Conservation (phyloP, 192 early-diverging fungal genomes). For the Backusella tuberculispora region DNA sequence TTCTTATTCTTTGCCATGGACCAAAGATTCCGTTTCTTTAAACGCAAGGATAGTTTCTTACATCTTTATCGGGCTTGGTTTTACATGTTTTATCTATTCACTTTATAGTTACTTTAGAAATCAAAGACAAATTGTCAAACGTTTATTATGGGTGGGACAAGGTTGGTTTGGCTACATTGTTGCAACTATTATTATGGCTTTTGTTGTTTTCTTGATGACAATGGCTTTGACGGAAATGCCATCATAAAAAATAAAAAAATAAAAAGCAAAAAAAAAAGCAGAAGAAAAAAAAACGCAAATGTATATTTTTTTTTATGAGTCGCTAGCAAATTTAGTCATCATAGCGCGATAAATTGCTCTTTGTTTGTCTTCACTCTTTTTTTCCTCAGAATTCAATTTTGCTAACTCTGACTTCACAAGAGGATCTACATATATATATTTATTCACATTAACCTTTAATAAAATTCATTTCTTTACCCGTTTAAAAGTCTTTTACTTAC, state of each 20-base stretch:
- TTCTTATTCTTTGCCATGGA: conserved; percentile 24
- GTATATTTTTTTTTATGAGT: conserved; percentile 4
- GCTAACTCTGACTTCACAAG: conserved; percentile 33
- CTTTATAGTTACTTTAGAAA: conserved; percentile 29
- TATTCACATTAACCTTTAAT: neutral
- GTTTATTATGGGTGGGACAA: conserved; percentile 28
- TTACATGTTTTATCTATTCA: conserved; percentile 23
- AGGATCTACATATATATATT: conserved; percentile 25
- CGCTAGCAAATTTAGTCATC: conserved; percentile 22
- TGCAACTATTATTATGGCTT: conserved; percentile 20
- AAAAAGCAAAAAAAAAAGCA: too few relatives aligned
- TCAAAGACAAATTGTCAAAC: conserved; percentile 28
- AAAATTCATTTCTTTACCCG: neutral
- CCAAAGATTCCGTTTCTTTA: neutral
- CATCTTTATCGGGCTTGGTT: conserved; percentile 28
- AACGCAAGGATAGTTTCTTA: conserved; percentile 21
- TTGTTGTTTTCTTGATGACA: conserved; percentile 28
- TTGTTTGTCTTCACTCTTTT: conserved; percentile 22
- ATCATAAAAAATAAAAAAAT: neutral
- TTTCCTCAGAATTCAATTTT: neutral
- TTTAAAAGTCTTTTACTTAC: conserved; percentile 10
- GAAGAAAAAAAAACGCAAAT: neutral
- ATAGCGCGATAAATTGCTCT: conserved; percentile 27
- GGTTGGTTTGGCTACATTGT: conserved; percentile 28
- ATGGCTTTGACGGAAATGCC: conserved; percentile 25